Conservation (phyloP, 2,329 filamentous ascomycete genomes). For the Acrocalymma vagum region DNA sequence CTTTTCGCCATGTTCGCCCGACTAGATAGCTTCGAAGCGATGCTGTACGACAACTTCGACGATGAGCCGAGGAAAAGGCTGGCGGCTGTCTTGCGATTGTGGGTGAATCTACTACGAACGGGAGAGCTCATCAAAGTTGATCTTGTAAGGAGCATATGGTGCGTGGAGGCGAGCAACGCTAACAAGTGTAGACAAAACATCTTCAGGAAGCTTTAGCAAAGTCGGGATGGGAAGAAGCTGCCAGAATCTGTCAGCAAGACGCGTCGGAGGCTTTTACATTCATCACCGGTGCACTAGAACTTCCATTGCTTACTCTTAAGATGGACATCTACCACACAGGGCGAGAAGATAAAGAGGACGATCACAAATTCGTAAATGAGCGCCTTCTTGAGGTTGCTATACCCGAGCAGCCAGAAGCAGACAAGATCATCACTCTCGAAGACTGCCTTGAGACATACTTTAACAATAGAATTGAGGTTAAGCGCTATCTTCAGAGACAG, state of each 20-base stretch:
- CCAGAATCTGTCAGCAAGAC: slow-evolving; percentile 84
- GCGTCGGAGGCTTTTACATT: slow-evolving; percentile 96
- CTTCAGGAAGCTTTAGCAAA: slow-evolving; percentile 83
- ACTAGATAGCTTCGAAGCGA: slow-evolving; percentile 89
- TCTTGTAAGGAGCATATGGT: slow-evolving; percentile 65
- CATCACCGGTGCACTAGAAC: slow-evolving; percentile 86
- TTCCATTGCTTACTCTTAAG: slow-evolving; percentile 88
- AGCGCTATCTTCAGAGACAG: slow-evolving; percentile 73
- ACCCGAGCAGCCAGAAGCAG: slow-evolving; percentile 74
- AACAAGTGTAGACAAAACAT: slow-evolving; percentile 71
- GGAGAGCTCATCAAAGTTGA: slow-evolving; percentile 87
- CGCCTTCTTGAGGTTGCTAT: slow-evolving; percentile 89
- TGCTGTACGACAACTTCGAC: slow-evolving; percentile 81
- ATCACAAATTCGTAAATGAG: slow-evolving; percentile 95
- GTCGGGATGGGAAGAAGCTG: slow-evolving; percentile 89
- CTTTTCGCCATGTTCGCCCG: slow-evolving; percentile 96
- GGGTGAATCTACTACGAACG: slow-evolving; percentile 90
- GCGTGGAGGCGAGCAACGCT: slow-evolving; percentile 1
- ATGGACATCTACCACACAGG: slow-evolving; percentile 96
- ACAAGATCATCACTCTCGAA: slow-evolving; percentile 79
- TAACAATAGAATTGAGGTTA: slow-evolving; percentile 91
- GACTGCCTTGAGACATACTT: slow-evolving; percentile 95
- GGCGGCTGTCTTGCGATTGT: slow-evolving; percentile 80
- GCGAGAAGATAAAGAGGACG: slow-evolving; percentile 80
- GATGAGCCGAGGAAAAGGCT: slow-evolving; percentile 78